Percentiles rank a stretch among this genome's conserved stretches.
phyloP scores from a whole-genome alignment of 23 red algal species.

The Porphyridium purpureum region DNA sequence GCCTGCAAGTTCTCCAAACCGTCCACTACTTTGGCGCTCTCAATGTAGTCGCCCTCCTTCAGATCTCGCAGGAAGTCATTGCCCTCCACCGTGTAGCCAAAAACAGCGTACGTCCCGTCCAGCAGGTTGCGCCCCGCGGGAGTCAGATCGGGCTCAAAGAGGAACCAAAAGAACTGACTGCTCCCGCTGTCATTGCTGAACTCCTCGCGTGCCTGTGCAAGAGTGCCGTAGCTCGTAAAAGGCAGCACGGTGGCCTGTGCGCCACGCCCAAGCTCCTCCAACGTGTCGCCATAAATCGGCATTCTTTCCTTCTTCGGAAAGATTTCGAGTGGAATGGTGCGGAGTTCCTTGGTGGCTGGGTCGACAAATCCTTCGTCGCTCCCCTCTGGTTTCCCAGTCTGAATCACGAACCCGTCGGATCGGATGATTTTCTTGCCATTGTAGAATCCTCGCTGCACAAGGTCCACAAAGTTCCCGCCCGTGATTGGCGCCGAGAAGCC shows the following conservation, averaged over 20 bases:
- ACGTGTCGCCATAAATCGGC: slow-evolving; percentile 70
- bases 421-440: slow-evolving; percentile 46
- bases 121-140: slow-evolving; percentile 89
- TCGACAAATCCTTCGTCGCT: slow-evolving; percentile 74
- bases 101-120: slow-evolving; percentile 76
- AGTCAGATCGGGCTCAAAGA: slow-evolving; percentile 96
- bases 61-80: slow-evolving; percentile 55
- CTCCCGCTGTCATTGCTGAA: slow-evolving; percentile 60
- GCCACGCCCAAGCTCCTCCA: slow-evolving; percentile 87
- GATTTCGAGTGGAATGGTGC: slow-evolving; percentile 76
- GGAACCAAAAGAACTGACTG: slow-evolving; percentile 96
- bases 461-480: slow-evolving; percentile 80
- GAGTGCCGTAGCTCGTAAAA: slow-evolving; percentile 73
- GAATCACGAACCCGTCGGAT: slow-evolving; percentile 87
- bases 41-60: slow-evolving; percentile 60
- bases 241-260: slow-evolving; percentile 55
- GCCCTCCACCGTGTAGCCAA: slow-evolving; percentile 77
- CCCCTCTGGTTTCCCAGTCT: slow-evolving; percentile 57
- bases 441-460: slow-evolving; percentile 85
- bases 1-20: slow-evolving; percentile 53
- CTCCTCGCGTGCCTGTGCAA: slow-evolving; percentile 54
- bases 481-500: slow-evolving; percentile 81
- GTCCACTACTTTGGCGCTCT: slow-evolving; percentile 46
- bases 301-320: slow-evolving; percentile 76
- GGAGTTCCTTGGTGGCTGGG: slow-evolving; percentile 22